phyloP scores from a whole-genome alignment of 2,329 filamentous ascomycete genomes.

The Paradendryphiella salina region DNA sequence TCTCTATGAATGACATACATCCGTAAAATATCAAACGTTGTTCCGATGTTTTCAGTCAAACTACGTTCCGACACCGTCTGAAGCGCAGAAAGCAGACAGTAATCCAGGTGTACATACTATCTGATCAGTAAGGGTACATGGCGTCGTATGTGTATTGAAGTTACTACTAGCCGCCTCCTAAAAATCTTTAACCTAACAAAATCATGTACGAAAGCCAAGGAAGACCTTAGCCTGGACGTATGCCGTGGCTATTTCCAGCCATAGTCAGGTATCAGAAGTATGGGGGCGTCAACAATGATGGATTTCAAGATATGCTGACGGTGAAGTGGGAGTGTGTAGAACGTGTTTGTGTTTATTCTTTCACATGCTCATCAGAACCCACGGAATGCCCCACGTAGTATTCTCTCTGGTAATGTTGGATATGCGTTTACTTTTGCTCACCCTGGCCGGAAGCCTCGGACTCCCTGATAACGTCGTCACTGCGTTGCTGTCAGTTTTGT shows the following conservation, averaged over 20 bases:
- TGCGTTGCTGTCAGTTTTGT: conserved; percentile 46
- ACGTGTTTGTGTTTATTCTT: conserved; percentile 9
- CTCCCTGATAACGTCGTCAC: conserved; percentile 75
- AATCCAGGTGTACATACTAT: background rate
- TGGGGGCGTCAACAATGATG: background rate
- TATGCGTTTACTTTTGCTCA: conserved; percentile 53
- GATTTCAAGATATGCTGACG: background rate
- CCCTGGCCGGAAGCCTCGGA: conserved; percentile 67
- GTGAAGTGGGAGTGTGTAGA: background rate
- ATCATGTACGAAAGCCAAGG: background rate
- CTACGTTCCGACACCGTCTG: background rate
- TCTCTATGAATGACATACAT: conserved; percentile 3
- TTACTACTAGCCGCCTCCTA: background rate
- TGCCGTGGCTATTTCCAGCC: background rate
- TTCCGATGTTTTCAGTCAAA: background rate
- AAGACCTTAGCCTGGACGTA: background rate
- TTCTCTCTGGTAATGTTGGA: background rate
- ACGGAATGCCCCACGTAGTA: conserved; percentile 1
- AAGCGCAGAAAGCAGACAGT: background rate
- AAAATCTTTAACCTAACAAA: background rate
- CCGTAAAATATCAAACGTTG: background rate
- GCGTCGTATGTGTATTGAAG: background rate
- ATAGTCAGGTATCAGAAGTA: background rate
- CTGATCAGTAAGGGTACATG: background rate
- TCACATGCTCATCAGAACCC: conserved; percentile 3